Evolutionary conservation across 2,329 filamentous ascomycete genomes (phyloP).

Genomic region (Talaromyces atroroseus): DNA sequence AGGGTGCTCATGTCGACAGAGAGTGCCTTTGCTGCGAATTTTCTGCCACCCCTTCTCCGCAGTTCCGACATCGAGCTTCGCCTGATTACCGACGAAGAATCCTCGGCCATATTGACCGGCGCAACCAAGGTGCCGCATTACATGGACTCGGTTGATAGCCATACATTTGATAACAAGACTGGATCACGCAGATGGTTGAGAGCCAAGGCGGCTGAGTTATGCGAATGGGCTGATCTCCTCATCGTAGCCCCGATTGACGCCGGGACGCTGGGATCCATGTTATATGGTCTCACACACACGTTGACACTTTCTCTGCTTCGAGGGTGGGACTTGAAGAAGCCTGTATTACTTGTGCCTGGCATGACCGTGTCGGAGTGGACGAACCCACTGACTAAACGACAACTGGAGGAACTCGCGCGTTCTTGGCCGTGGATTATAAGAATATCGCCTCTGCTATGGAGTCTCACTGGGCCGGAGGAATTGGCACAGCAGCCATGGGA

Average conservation of each 20-base stretch:
- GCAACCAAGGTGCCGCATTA: constrained; percentile 36
- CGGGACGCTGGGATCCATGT: constrained; percentile 79
- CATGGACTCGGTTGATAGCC: constrained; percentile 36
- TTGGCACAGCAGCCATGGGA: constrained; percentile 48
- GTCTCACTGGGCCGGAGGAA: constrained; percentile 58
- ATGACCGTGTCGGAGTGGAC: constrained; percentile 90
- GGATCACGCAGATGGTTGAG: constrained; percentile 36
- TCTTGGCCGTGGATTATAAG: constrained; percentile 87
- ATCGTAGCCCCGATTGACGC: constrained; percentile 81
- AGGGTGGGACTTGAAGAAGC: constrained; percentile 82
- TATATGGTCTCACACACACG: constrained; percentile 75
- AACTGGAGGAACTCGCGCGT: constrained; percentile 72
- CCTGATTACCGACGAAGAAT: constrained; percentile 39
- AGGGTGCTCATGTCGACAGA: constrained; percentile 35
- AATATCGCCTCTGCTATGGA: constrained; percentile 76
- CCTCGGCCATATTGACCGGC: constrained; percentile 29
- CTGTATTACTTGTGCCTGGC: constrained; percentile 75
- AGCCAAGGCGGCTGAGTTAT: constrained; percentile 54
- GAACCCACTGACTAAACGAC: constrained; percentile 81
- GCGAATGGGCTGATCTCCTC: constrained; percentile 82
- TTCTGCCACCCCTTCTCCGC: constrained; percentile 33
- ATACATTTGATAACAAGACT: constrained; percentile 34
- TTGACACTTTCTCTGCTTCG: constrained; percentile 74
- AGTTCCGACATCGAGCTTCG: constrained; percentile 37
- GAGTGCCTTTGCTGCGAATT: constrained; percentile 34